These are phyloP conservation scores for Discostella pseudostelligera DNA, from an alignment of 108 stramenopile genomes.

Conservation along the genomic window DNA sequence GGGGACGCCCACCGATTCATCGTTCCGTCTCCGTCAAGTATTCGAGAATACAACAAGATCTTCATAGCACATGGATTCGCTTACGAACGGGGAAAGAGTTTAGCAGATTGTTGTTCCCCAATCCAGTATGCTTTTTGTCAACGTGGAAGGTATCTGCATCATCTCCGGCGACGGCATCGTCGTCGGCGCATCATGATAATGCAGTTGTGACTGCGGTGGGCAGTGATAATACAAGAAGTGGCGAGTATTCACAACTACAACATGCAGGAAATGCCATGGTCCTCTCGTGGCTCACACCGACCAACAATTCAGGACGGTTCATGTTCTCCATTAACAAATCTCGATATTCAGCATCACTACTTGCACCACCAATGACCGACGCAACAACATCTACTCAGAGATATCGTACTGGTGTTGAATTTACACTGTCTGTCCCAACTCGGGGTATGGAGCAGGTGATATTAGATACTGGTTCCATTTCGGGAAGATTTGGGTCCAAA, in stretches of 20 bases:
- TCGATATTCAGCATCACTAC: constrained; percentile 51
- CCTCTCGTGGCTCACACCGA: constrained; percentile 75
- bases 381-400: neutral
- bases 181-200: neutral
- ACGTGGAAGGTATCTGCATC: constrained; percentile 3
- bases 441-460: constrained; percentile 63
- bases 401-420: constrained; percentile 29
- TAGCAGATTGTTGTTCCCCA: constrained; percentile 65
- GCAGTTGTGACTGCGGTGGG: neutral
- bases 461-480: constrained; percentile 47
- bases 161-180: neutral
- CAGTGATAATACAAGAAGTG: neutral
- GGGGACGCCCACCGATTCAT: too few relatives aligned
- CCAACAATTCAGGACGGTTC: constrained; percentile 66
- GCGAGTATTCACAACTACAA: neutral
- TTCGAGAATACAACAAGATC: too few relatives aligned
- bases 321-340: constrained; percentile 59
- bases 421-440: constrained; percentile 57
- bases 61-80: constrained; percentile 36
- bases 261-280: constrained; percentile 51
- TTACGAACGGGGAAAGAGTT: constrained; percentile 52
- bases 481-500: constrained; percentile 53
- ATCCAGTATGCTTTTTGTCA: constrained; percentile 72
- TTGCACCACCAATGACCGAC: constrained; percentile 9
- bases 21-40: too few relatives aligned